A percentile compares a stretch with the other conserved stretches of the same genome.
These are phyloP conservation scores for Excoecaria cochinchinensis DNA, from an alignment of 345 rosid genomes.

Conservation along the genomic window DNA sequence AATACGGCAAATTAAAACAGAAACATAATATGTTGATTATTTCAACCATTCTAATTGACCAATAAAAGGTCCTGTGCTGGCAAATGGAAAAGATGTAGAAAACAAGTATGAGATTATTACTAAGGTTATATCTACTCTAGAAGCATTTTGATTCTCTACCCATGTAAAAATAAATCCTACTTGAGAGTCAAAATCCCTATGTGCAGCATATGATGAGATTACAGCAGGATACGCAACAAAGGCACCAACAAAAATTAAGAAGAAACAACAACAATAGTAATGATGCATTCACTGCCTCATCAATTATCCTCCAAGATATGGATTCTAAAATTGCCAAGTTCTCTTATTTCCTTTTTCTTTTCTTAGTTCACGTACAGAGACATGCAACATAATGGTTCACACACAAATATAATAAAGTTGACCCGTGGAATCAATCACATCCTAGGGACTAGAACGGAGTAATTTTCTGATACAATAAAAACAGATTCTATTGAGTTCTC, in stretches of 20 bases:
- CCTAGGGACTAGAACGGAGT: background rate
- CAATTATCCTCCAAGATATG: background rate
- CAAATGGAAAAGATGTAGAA: background rate
- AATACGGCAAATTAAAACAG: background rate
- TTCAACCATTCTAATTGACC: background rate
- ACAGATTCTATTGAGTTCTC: slow-evolving; percentile 1
- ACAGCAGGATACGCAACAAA: background rate
- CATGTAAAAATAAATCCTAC: background rate
- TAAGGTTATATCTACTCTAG: background rate
- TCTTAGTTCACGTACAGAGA: background rate
- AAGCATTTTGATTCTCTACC: background rate
- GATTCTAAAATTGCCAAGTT: background rate
- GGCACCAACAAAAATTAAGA: background rate
- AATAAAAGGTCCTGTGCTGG: background rate
- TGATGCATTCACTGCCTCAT: background rate
- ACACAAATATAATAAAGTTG: background rate
- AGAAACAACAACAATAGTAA: background rate
- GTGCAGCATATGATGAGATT: background rate
- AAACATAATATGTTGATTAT: background rate
- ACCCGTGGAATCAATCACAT: background rate
- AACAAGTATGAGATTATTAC: background rate
- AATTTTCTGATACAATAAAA: background rate
- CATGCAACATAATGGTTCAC: background rate
- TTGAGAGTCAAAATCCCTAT: background rate
- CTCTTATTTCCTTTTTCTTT: background rate